Conservation (phyloP, 148 eudicot species). For the Vaccinium myrtillus region DNA sequence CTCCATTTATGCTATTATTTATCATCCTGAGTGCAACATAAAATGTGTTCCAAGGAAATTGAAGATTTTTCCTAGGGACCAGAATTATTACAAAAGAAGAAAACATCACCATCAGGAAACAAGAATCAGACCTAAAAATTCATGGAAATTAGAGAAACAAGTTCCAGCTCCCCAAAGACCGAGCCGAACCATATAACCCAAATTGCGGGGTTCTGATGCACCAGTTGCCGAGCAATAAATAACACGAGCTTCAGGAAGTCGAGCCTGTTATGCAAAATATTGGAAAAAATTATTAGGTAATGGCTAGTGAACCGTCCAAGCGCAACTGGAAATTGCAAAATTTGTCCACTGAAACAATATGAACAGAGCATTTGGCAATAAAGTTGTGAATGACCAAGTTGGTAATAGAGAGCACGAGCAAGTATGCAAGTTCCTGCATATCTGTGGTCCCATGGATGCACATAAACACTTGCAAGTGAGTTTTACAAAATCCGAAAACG, state of each 20-base stretch:
- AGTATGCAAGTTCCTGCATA: not conserved
- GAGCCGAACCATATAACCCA: conserved; percentile 99
- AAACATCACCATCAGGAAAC: not conserved
- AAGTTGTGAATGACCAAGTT: not conserved
- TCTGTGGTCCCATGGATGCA: not conserved
- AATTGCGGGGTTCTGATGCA: conserved; percentile 96
- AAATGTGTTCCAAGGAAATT: not conserved
- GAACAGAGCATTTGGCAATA: not conserved
- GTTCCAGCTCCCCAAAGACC: conserved; percentile 99
- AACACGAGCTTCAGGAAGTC: conserved; percentile 96
- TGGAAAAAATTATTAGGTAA: conserved; percentile 25
- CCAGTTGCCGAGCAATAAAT: conserved; percentile 99
- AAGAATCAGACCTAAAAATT: conserved; percentile 67
- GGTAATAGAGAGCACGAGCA: not conserved
- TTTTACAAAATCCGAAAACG: not conserved
- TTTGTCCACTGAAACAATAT: not conserved
- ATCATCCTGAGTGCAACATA: conserved; percentile 10
- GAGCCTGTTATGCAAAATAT: conserved; percentile 49
- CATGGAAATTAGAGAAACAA: conserved; percentile 69
- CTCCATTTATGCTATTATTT: not conserved
- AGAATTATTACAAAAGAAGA: conserved; percentile 5
- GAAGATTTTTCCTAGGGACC: not conserved
- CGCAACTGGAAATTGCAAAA: conserved; percentile 3
- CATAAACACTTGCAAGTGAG: not conserved
- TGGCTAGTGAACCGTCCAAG: conserved; percentile 1